Evolutionary conservation across 495 filamentous ascomycete genomes (phyloP).

Genomic region (Cudoniella acicularis): DNA sequence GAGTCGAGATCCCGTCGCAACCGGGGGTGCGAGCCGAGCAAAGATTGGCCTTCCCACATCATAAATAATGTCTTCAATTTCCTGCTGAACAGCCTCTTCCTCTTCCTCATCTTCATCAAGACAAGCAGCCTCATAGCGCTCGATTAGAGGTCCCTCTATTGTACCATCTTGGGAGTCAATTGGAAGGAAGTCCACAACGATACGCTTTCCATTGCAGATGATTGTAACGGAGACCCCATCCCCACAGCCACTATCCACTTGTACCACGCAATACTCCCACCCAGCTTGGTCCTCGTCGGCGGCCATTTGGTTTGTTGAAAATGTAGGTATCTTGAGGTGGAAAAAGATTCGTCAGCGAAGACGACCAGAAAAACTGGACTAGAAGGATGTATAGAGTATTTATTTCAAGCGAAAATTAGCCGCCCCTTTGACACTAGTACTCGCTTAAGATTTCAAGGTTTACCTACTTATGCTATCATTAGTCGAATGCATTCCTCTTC

Average conservation of each 20-base stretch:
- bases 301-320: not conserved
- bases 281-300: not conserved
- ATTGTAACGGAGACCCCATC: not conserved
- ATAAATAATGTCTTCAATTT: not conserved
- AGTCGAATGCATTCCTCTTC: too few relatives aligned
- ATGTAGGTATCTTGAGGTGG: not conserved
- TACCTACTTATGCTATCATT: too few relatives aligned
- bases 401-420: too few relatives aligned
- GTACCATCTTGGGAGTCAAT: not conserved
- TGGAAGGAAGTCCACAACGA: not conserved
- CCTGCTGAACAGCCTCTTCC: not conserved
- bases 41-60: not conserved
- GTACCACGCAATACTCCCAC: not conserved
- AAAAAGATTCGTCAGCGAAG: not conserved
- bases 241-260: not conserved
- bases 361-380: too few relatives aligned
- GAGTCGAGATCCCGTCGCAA: not conserved
- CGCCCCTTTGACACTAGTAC: too few relatives aligned
- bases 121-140: not conserved
- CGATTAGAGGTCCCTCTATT: not conserved
- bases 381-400: too few relatives aligned
- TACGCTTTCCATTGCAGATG: not conserved
- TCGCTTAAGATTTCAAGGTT: too few relatives aligned
- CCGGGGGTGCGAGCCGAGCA: not conserved
- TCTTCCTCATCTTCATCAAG: not conserved